These are phyloP conservation scores for Candida boleticola DNA, from an alignment of 805 yeast genomes.

Conservation along the genomic window DNA sequence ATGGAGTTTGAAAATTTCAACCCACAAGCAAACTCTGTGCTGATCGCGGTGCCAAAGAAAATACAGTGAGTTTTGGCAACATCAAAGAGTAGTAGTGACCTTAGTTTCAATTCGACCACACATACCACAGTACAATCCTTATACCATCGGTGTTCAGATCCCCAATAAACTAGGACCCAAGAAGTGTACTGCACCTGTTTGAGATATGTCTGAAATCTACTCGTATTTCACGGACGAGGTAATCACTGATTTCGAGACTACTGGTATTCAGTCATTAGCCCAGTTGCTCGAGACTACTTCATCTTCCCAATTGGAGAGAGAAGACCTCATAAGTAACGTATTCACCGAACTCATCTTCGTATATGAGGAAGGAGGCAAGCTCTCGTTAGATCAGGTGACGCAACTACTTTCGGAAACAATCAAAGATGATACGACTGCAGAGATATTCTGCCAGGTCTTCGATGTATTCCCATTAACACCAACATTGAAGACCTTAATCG, in stretches of 20 bases:
- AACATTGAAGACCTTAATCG: slow-evolving; percentile 19
- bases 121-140: too few relatives aligned
- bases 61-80: too few relatives aligned
- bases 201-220: slow-evolving; percentile 1
- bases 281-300: slow-evolving; percentile 28
- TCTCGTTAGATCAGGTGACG: slow-evolving; percentile 14
- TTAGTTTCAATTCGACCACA: too few relatives aligned
- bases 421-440: slow-evolving; percentile 30
- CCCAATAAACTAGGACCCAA: too few relatives aligned
- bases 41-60: too few relatives aligned
- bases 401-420: slow-evolving; percentile 27
- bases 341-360: slow-evolving; percentile 34
- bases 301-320: slow-evolving; percentile 11
- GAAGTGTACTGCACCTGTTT: too few relatives aligned
- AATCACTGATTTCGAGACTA: slow-evolving; percentile 27
- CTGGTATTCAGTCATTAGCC: slow-evolving; percentile 31
- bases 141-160: too few relatives aligned
- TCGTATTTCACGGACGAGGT: slow-evolving; percentile 24
- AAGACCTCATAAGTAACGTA: slow-evolving; percentile 20
- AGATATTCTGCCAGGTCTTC: slow-evolving; percentile 35
- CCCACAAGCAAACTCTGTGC: too few relatives aligned
- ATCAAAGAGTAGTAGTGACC: too few relatives aligned
- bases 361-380: slow-evolving; percentile 19
- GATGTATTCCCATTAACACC: slow-evolving; percentile 35
- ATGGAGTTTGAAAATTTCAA: too few relatives aligned